phyloP scores from a whole-genome alignment of 352 stramenopile species.

The Pythium phragmitis region DNA sequence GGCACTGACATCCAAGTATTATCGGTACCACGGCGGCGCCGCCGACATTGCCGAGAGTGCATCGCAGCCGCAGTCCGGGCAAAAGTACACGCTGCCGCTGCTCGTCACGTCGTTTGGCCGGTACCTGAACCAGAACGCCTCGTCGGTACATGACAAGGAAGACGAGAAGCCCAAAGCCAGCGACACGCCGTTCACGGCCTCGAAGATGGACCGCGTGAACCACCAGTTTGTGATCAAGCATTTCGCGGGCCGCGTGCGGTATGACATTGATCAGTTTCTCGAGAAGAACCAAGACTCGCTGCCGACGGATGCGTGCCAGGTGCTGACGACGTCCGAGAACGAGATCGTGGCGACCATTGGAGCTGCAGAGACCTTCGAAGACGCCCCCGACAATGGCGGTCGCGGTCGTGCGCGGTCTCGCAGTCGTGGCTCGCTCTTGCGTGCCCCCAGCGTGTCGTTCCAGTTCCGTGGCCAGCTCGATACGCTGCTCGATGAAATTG shows the following conservation, averaged over 20 bases:
- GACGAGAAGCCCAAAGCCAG: conserved; percentile 32
- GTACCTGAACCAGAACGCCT: conserved; percentile 44
- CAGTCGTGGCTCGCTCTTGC: conserved; percentile 45
- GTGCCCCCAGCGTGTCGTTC: conserved; percentile 77
- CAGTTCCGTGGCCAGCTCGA: conserved; percentile 95
- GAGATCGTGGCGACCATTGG: conserved; percentile 61
- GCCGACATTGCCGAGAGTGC: conserved; percentile 29
- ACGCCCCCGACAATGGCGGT: conserved; percentile 21
- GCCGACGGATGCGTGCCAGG: conserved; percentile 52
- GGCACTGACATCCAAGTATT: conserved; percentile 77
- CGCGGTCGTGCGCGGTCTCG: conserved; percentile 16
- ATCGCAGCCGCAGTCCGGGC: conserved; percentile 39
- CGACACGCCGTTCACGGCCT: conserved; percentile 66
- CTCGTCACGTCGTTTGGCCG: conserved; percentile 66
- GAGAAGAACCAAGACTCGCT: conserved; percentile 88
- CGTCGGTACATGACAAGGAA: conserved; percentile 30
- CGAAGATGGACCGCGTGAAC: conserved; percentile 83
- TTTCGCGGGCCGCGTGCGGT: conserved; percentile 78
- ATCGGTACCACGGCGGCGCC: conserved; percentile 60
- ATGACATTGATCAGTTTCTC: conserved; percentile 78
- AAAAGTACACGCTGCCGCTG: conserved; percentile 52
- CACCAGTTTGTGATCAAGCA: conserved; percentile 82
- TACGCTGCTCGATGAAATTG: conserved; percentile 92
- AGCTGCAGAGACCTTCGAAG: conserved; percentile 50
- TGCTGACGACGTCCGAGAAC: conserved; percentile 62